Evolutionary conservation across 2,329 filamentous ascomycete genomes (phyloP).

Genomic region (Pseudocercospora fuligena): DNA sequence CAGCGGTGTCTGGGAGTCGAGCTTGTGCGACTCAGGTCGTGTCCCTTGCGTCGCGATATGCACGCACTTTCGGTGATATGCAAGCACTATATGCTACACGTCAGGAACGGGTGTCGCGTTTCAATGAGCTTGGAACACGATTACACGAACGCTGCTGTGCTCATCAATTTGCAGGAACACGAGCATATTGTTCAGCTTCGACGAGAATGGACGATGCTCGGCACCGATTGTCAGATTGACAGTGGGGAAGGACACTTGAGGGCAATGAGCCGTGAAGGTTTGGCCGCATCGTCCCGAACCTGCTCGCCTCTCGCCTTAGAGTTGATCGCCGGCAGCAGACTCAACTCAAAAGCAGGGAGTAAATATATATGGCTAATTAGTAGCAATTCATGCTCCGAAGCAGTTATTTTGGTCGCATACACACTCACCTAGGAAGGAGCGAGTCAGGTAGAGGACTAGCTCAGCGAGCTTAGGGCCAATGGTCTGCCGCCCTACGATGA

Average conservation of each 20-base stretch:
- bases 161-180: constrained; percentile 31
- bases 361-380: constrained; percentile 28
- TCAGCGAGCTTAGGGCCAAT: constrained; percentile 21
- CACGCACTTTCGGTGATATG: constrained; percentile 32
- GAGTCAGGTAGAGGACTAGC: constrained; percentile 15
- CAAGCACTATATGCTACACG: constrained; percentile 30
- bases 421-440: constrained; percentile 16
- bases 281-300: constrained; percentile 28
- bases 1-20: constrained; percentile 23
- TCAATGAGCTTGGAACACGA: constrained; percentile 18
- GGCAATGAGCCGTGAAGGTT: constrained; percentile 19
- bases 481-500: constrained; percentile 16
- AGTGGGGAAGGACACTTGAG: background rate
- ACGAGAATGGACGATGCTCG: constrained; percentile 5
- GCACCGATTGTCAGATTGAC: constrained; percentile 2
- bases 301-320: constrained; percentile 22
- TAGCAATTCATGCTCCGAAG: constrained; percentile 2
- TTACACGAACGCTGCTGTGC: constrained; percentile 27
- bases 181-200: constrained; percentile 15
- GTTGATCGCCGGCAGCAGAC: constrained; percentile 20
- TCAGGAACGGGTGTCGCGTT: constrained; percentile 31
- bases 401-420: constrained; percentile 21
- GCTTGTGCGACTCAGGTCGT: constrained; percentile 22
- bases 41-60: constrained; percentile 32
- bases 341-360: background rate